Evolutionary conservation across 1,284 basidiomycete species (phyloP), one percentile per base, ranked within the genome.

Genomic region (Marasmius oreades): DNA sequence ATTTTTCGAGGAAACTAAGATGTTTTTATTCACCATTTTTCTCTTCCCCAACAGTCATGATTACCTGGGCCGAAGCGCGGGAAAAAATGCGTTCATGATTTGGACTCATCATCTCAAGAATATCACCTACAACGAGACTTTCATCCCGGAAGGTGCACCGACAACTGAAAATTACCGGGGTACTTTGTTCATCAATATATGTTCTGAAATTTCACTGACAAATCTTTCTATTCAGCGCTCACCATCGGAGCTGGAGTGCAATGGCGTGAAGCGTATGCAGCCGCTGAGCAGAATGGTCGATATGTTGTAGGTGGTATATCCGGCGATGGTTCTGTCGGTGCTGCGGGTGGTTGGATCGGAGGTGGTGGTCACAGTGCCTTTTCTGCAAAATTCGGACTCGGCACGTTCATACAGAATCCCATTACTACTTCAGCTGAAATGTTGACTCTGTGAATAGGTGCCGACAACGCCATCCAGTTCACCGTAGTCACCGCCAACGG

Each of bases 191-290:
- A 31, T n/a, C 34, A 22, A 2, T n/a, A 36, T 24, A 11, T 5
- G 31, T 34, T 26, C n/a, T 20, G n/a, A n/a, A 1, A 43, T 5
- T 20, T 42, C 22, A 16, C 37, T 24, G n/a, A 62, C n/a, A 8
- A 12, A 6, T 48, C 10, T 24, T n/a, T 63, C 66, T 62, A 59
- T 31, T 10, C 28, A 42, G 62, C 62, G 22, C 55, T 77, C 12
- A 78, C 75, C 5, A 55, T 79, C 36, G 74, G 70, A 34, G 73
- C 75, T 26, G 78, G 78, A 2, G 76, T 77, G 10, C 73, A 77
- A 60, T 80, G 76, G 72, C 55, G 65, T 31, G 75, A 78, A 53
- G 76, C 74, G 0, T 77, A 76, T 60, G 62, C 64, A 22, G 72
- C 70, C 8, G 72, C 66, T 1, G 63, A 72, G 12, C 58, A 65